Evolutionary conservation across 2,329 filamentous ascomycete species (phyloP), one percentile per base, ranked within the genome.

Genomic region (Piedraia hortae): DNA sequence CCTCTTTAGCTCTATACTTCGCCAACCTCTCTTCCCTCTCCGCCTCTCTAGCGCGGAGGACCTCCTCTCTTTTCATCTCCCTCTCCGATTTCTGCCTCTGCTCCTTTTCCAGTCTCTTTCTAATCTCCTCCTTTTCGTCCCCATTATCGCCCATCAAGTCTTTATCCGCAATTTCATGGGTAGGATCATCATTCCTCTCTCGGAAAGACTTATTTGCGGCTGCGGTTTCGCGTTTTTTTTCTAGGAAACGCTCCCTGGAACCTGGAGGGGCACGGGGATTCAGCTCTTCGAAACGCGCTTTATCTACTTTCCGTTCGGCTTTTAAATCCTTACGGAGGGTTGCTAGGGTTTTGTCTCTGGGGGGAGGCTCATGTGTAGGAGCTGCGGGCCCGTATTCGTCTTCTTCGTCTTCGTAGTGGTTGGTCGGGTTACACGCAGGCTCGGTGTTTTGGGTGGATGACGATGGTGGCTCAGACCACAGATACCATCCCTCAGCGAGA

Each of bases 401-500:
- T 11, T 65, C 62, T 2, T 64, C 59, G 3, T 36, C 34, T 2
- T 32, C 29, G 25, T 24, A 34, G 17, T 35, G 24, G 15, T 30
- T 35, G 28, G 53, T 46, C 10, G 56, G 58, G 25, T 48, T 55
- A 30, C 54, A 43, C 28, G 74, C 62, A 31, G 65, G 72, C 26
- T 59, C 59, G 5, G 78, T 72, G 38, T 88, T 75, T n/a, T n/a
- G n/a, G n/a, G n/a, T n/a, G n/a, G n/a, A n/a, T n/a, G n/a, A n/a
- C n/a, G n/a, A n/a, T n/a, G n/a, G n/a, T n/a, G n/a, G n/a, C n/a
- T n/a, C n/a, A n/a, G n/a, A n/a, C n/a, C n/a, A n/a, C n/a, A n/a
- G n/a, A 46, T 93, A 97, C 82, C 82, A 97, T 20, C 75, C 75
- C 44, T 82, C 70, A 4, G 73, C 70, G 30, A 93, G 53, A 47